Evolutionary conservation across 306 rosid species (phyloP).

Genomic region (Quercus berberidifolia): DNA sequence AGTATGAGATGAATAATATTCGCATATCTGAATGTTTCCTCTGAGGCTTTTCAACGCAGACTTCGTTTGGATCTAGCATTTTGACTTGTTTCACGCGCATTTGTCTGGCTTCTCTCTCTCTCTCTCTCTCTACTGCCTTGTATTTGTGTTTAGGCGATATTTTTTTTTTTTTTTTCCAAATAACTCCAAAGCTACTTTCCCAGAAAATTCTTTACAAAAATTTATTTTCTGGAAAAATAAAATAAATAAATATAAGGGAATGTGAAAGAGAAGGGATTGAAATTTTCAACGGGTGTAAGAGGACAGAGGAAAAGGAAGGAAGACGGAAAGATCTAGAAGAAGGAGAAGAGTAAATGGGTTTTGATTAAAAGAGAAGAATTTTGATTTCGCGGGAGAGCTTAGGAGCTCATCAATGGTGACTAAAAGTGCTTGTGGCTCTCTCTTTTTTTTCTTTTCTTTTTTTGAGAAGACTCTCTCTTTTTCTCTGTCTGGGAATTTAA

Average conservation of each 20-base stretch:
- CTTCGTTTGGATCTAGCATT: conserved; percentile 50
- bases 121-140: not conserved
- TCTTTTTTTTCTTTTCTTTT: not conserved
- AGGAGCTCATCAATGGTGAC: conserved; percentile 48
- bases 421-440: not conserved
- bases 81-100: conserved; percentile 50
- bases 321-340: not conserved
- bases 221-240: not conserved
- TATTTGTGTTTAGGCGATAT: too few relatives aligned
- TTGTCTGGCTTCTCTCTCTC: not conserved
- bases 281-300: not conserved
- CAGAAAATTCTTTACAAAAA: conserved; percentile 2
- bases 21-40: conserved; percentile 14
- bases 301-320: not conserved
- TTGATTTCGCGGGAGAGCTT: conserved; percentile 58
- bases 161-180: not conserved
- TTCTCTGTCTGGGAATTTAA: too few relatives aligned
- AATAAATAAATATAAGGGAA: not conserved
- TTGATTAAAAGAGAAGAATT: not conserved
- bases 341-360: not conserved
- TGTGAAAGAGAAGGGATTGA: not conserved
- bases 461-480: too few relatives aligned
- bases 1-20: not conserved
- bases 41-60: conserved; percentile 27
- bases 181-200: conserved; percentile 9